These are phyloP conservation scores for Hypoxylon sp. DNA, from an alignment of 2,329 filamentous ascomycete species.

Conservation along the genomic window DNA sequence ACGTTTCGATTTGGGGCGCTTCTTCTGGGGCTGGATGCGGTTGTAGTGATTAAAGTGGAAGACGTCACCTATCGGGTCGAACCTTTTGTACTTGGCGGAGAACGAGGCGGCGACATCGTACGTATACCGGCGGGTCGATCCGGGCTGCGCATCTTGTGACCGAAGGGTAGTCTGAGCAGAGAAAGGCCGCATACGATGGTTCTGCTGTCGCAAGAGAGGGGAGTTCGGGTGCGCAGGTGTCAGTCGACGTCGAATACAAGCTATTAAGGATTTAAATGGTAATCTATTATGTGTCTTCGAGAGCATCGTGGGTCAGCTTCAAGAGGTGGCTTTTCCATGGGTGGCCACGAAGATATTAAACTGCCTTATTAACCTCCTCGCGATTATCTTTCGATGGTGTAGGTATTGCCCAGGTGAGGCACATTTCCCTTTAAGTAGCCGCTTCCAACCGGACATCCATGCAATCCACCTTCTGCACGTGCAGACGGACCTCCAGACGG, in stretches of 20 bases:
- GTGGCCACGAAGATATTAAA: conserved; percentile 38
- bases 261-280: conserved; percentile 41
- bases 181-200: conserved; percentile 39
- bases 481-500: no score
- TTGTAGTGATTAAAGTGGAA: conserved; percentile 78
- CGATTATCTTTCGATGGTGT: conserved; percentile 5
- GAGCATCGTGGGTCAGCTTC: conserved; percentile 46
- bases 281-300: conserved; percentile 41
- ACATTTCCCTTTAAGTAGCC: conserved; percentile 1
- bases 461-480: conserved; percentile 11
- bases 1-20: conserved; percentile 68
- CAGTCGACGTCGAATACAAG: conserved; percentile 36
- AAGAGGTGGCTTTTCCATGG: conserved; percentile 34
- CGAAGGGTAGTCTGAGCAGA: conserved; percentile 42
- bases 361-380: conserved; percentile 13
- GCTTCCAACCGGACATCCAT: not conserved
- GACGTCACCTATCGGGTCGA: conserved; percentile 74
- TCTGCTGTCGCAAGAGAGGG: conserved; percentile 24
- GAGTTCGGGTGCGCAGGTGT: conserved; percentile 23
- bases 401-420: no score
- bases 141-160: conserved; percentile 39
- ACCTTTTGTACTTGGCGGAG: conserved; percentile 76
- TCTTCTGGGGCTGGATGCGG: conserved; percentile 64
- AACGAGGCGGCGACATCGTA: conserved; percentile 82
- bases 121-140: conserved; percentile 59